These are phyloP conservation scores for Phylloporus arenicola DNA, from an alignment of 768 basidiomycete species.

Conservation along the genomic window DNA sequence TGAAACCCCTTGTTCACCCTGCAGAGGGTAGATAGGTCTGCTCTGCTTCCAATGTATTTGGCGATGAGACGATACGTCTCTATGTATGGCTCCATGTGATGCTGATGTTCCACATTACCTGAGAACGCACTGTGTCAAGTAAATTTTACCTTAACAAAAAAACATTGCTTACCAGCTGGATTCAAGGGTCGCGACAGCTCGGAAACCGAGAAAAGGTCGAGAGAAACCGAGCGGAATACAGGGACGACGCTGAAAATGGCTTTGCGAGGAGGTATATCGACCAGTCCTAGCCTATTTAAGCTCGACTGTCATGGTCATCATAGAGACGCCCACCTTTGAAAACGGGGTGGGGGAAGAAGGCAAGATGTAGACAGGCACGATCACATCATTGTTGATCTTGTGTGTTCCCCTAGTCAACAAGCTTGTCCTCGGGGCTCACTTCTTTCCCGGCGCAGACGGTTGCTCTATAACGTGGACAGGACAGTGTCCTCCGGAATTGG, in stretches of 20 bases:
- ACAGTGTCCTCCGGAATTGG: conserved; percentile 8
- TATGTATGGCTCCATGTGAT: conserved; percentile 53
- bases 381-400: conserved; percentile 9
- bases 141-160: background rate
- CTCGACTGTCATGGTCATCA: background rate
- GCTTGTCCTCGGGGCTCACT: conserved; percentile 1
- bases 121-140: background rate
- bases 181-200: background rate
- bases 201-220: background rate
- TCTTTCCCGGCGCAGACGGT: conserved; percentile 2
- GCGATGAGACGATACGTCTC: conserved; percentile 58
- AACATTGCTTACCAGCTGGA: conserved; percentile 9
- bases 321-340: conserved; percentile 4
- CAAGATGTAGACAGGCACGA: conserved; percentile 13
- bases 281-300: conserved; percentile 12
- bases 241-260: background rate
- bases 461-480: conserved; percentile 6
- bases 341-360: conserved; percentile 7
- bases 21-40: conserved; percentile 54
- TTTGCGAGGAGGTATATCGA: conserved; percentile 1
- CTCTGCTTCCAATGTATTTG: conserved; percentile 43
- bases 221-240: background rate
- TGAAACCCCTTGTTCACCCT: conserved; percentile 54
- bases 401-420: background rate
- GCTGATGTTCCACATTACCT: conserved; percentile 34